Evolutionary conservation across 1,139 yeast genomes (phyloP), one percentile per base, ranked within the genome.

Genomic region (Wickerhamiella pararugosa): DNA sequence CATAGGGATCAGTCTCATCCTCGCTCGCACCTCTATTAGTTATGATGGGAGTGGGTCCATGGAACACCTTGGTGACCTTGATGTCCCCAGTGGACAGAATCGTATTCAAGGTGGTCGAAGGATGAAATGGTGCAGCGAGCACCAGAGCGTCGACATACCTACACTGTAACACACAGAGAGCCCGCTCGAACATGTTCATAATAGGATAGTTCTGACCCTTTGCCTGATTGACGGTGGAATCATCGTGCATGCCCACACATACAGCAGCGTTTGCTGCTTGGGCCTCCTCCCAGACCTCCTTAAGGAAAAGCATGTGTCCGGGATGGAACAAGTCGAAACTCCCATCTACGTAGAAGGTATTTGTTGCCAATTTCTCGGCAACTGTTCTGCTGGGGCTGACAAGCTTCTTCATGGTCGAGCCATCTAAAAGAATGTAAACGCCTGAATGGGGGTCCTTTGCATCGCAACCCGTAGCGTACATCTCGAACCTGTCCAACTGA

Each of bases 251-350:
- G 1, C 94, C 94, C 21, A 81, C 84, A 5, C 80, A 61, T 7
- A 70, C 68, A 6, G 58, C 56, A 5, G 60, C 60, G 2, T 65
- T 64, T 2, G 49, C 53, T 9, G 45, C 46, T 3, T 41, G 35
- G 58, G 55, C 53, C n/a, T 60, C 62, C 45, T 61, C 60, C 30
- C 61, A 56, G 7, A 72, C 74, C 7, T 64, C 56, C 45, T 70
- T 65, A 48, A 81, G 65, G 8, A 77, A 75, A 53, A 77, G 81
- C 49, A 87, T 83, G 57, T 90, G 96, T 11, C 95, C 97, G 28
- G 94, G 87, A 57, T 86, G 87, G 62, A 90, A 86, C 48, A 90
- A 67, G 60, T 90, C 98, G 63, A 86, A 90, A 1, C 82, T 82
- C 21, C 97, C 97, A 53, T 79, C 86, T 7, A 82, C 70, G 54